phyloP scores from a whole-genome alignment of 176 grass and related monocot species.

The Triticum aestivum region IWGSC_CS_RefSeq_v2.1 NC_057799.1:467076128-467076627 shows the following conservation, averaged over 20 bases:
- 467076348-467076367: slow-evolving; percentile 45
- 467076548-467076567: too few relatives aligned
- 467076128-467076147: too few relatives aligned
- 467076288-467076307: slow-evolving; percentile 45
- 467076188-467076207: too few relatives aligned
- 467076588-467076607: too few relatives aligned
- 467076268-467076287: background rate
- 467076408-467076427: background rate
- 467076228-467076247: too few relatives aligned
- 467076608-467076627: too few relatives aligned
- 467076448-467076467: background rate
- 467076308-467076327: slow-evolving; percentile 82
- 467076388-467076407: background rate
- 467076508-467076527: background rate
- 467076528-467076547: background rate
- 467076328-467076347: slow-evolving; percentile 55
- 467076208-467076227: too few relatives aligned
- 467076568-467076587: too few relatives aligned
- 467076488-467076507: background rate
- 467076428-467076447: background rate
- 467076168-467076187: too few relatives aligned
- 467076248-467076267: too few relatives aligned
- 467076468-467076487: background rate
- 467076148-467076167: too few relatives aligned
- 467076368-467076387: background rate